Base-by-base conservation (phyloP, 371 early-diverging fungal species). In the Syncephalis fuscata region DNA sequence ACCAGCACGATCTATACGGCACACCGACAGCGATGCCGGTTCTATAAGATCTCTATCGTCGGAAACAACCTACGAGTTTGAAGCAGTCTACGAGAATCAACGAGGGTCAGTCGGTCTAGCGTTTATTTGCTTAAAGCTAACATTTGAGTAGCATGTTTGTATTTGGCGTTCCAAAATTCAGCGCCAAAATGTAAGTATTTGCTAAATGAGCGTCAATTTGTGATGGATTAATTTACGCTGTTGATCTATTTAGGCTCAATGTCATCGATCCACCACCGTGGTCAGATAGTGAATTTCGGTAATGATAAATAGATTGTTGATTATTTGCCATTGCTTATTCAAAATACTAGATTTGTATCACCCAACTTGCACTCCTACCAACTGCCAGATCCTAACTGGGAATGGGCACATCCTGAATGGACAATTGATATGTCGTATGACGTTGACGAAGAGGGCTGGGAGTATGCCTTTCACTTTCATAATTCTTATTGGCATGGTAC, bases 331-430 rank as follows among this genome's bases (percentile, higher is more conserved):
- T n/a, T 17, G 41, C 4, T 41, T 41, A 8, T 41, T 21, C 5
- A n/a, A 8, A 16, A 41, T 19, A 41, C 41, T 44, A 44, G 44
- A 19, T 44, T 44, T 24, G 19, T 24, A 22, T 24, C 44, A 21
- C 22, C 24, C 14, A 24, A 44, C 24, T 22, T 44, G 11, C 16
- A 44, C 20, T 44, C 44, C 3, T 19, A 19, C 11, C 44, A 64
- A 39, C 40, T 75, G 16, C 76, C 76, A 11, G 76, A 75, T 49
- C 73, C 73, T 9, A 65, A 64, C 4, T 75, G 76, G 76, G 67
- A 71, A 54, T 75, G 76, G 76, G 71, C 70, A 45, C 67, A 64
- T 48, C 65, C 67, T 48, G 65, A 68, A 22, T 75, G 76, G 76
- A 59, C 71, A 56, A 70, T 73, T 20, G 73, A 75, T 50, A 73